phyloP scores from a whole-genome alignment of 2,329 filamentous ascomycete species.

The Cytospora piceicola region DNA sequence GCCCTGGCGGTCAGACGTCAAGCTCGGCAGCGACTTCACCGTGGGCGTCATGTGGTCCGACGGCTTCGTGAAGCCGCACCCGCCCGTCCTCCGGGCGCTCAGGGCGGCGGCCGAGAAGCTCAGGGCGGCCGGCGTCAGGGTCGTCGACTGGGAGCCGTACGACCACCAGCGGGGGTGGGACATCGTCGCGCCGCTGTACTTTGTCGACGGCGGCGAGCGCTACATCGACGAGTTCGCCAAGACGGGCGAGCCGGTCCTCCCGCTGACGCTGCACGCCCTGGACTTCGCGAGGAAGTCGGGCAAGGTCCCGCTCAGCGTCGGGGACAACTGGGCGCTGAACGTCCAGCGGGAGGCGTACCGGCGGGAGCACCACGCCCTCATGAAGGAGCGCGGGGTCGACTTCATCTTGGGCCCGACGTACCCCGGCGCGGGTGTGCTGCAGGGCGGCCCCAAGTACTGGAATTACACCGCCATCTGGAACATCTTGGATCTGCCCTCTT shows the following conservation, averaged over 20 bases:
- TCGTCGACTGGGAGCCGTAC: slow-evolving; percentile 30
- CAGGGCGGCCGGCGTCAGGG: slow-evolving; percentile 21
- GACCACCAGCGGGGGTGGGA: slow-evolving; percentile 27
- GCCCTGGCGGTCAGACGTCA: slow-evolving; percentile 18
- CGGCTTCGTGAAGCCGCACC: slow-evolving; percentile 29
- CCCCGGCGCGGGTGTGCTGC: slow-evolving; percentile 27
- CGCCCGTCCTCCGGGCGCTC: slow-evolving; percentile 25
- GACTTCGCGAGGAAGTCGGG: slow-evolving; percentile 15
- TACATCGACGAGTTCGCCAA: slow-evolving; percentile 23
- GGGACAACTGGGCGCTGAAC: slow-evolving; percentile 25
- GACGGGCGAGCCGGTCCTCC: slow-evolving; percentile 30
- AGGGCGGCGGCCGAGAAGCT: slow-evolving; percentile 21
- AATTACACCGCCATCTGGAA: slow-evolving; percentile 35
- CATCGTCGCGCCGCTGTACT: slow-evolving; percentile 16
- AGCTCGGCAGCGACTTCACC: slow-evolving; percentile 8
- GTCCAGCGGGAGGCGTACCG: slow-evolving; percentile 24
- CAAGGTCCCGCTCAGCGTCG: slow-evolving; percentile 19
- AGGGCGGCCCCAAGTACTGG: slow-evolving; percentile 30
- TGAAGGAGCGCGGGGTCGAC: slow-evolving; percentile 28
- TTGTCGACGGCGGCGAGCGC: slow-evolving; percentile 22
- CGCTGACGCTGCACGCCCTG: slow-evolving; percentile 30
- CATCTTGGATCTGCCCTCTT: slow-evolving; percentile 32
- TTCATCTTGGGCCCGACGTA: slow-evolving; percentile 29
- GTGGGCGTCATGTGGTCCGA: slow-evolving; percentile 29
- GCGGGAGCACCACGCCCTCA: slow-evolving; percentile 27